A percentile compares a stretch with the other conserved stretches of the same genome.
phyloP scores from a whole-genome alignment of 257 asterid species.

The Primulina huaijiensis region DNA sequence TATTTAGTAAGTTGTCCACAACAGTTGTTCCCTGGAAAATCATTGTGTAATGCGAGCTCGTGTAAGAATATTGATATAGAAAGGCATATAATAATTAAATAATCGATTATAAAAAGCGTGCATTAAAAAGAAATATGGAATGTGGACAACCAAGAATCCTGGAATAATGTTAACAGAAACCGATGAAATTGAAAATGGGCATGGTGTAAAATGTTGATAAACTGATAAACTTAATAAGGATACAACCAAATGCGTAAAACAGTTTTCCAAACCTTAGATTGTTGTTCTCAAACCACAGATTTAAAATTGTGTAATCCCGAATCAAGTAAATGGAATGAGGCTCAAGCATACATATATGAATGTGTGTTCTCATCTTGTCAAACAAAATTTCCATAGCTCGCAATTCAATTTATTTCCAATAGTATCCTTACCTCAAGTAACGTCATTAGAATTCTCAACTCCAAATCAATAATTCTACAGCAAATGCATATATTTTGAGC shows the following conservation, averaged over 20 bases:
- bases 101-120: not conserved
- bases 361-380: not conserved
- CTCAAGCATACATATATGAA: not conserved
- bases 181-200: not conserved
- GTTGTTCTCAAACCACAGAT: not conserved
- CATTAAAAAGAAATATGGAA: too few relatives aligned
- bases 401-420: not conserved
- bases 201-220: not conserved
- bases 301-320: not conserved
- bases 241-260: not conserved
- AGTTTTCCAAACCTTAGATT: not conserved
- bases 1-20: constrained; percentile 83
- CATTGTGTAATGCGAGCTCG: constrained; percentile 16
- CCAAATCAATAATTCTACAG: not conserved
- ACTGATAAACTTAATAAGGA: not conserved
- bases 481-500: not conserved
- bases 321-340: not conserved
- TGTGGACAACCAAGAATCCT: not conserved
- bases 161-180: not conserved
- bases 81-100: too few relatives aligned
- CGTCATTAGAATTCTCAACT: not conserved
- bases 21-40: constrained; percentile 74
- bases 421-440: not conserved
- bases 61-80: not conserved
- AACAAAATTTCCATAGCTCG: not conserved